Conservation (phyloP, 129 eudicot genomes). For the Arctium minus region DNA sequence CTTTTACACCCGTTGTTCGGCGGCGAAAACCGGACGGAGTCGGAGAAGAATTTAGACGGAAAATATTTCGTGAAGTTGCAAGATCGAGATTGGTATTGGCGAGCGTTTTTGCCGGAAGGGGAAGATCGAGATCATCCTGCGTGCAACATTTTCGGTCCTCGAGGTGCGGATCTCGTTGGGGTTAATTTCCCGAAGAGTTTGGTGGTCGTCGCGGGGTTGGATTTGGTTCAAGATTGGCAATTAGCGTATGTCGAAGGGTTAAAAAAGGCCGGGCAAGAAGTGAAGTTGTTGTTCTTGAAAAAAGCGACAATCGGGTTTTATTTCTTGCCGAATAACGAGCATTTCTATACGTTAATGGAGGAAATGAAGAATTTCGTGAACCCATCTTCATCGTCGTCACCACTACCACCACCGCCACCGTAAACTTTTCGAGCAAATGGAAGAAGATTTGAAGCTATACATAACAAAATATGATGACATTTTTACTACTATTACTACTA, state of each 20-base stretch:
- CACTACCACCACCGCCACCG: no score
- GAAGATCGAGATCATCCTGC: slow-evolving; percentile 95
- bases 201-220: slow-evolving; percentile 60
- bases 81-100: slow-evolving; percentile 98
- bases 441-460: slow-evolving; percentile 6
- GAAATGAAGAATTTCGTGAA: slow-evolving; percentile 54
- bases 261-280: slow-evolving; percentile 41
- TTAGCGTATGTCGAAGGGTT: slow-evolving; percentile 55
- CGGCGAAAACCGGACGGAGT: slow-evolving; percentile 68
- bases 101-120: slow-evolving; percentile 85
- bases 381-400: background rate
- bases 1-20: slow-evolving; percentile 86
- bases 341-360: slow-evolving; percentile 56
- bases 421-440: background rate
- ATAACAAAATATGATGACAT: slow-evolving; percentile 37
- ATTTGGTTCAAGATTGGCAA: slow-evolving; percentile 75
- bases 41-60: slow-evolving; percentile 69
- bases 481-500: slow-evolving; percentile 18
- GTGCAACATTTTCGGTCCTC: slow-evolving; percentile 84
- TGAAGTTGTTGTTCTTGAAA: slow-evolving; percentile 44
- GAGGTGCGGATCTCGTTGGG: slow-evolving; percentile 42
- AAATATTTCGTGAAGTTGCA: slow-evolving; percentile 77
- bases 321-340: slow-evolving; percentile 67
- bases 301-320: slow-evolving; percentile 73
- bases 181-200: slow-evolving; percentile 47